phyloP scores from a whole-genome alignment of 2,329 filamentous ascomycete genomes.

The Monilinia aucupariae region DNA sequence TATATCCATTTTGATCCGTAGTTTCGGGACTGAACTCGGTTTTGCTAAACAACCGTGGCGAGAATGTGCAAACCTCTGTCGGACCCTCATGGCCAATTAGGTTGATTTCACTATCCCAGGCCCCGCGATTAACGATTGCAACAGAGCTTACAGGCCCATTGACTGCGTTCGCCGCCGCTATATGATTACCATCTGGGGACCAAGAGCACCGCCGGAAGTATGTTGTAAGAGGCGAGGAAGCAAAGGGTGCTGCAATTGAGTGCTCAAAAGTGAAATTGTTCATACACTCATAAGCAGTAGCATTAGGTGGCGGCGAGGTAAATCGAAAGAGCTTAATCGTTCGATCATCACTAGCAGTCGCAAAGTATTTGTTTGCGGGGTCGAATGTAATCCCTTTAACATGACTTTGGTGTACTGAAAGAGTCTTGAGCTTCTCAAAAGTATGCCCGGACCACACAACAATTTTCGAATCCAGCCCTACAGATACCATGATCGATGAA shows the following conservation, averaged over 20 bases:
- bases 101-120: conserved; percentile 96
- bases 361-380: conserved; percentile 98
- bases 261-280: conserved; percentile 94
- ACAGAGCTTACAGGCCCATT: conserved; percentile 97
- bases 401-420: conserved; percentile 90
- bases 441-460: conserved; percentile 98
- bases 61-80: conserved; percentile 96
- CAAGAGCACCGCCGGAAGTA: conserved; percentile 96
- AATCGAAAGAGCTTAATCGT: conserved; percentile 97
- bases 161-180: conserved; percentile 92
- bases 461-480: conserved; percentile 94
- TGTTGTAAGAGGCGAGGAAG: conserved; percentile 87
- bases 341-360: conserved; percentile 92
- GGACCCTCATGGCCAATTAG: conserved; percentile 95
- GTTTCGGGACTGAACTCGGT: conserved; percentile 53
- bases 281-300: conserved; percentile 88
- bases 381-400: conserved; percentile 99
- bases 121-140: conserved; percentile 85
- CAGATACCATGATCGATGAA: conserved; percentile 90
- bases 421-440: conserved; percentile 94
- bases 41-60: conserved; percentile 77
- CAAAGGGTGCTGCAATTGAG: conserved; percentile 84
- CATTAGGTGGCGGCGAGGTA: conserved; percentile 82
- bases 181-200: conserved; percentile 96
- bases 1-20: conserved; percentile 45